These are phyloP conservation scores for Cyphellophora europaea DNA, from an alignment of 2,329 filamentous ascomycete genomes.

Conservation along the genomic window DNA sequence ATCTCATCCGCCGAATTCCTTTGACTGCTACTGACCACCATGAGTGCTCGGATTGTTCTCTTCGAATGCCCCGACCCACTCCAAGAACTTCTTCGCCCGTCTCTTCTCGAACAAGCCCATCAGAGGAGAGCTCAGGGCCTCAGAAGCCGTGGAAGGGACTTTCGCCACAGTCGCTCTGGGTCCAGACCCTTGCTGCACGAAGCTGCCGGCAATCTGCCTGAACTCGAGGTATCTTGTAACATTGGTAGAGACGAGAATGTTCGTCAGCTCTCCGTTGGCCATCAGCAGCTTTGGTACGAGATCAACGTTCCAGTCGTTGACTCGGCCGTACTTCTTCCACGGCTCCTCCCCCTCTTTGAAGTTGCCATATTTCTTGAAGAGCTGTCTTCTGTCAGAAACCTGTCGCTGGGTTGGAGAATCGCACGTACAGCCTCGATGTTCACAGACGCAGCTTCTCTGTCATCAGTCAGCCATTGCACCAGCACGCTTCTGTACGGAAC, in stretches of 20 bases:
- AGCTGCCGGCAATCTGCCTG: constrained; percentile 91
- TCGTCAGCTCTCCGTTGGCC: constrained; percentile 96
- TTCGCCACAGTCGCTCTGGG: constrained; percentile 87
- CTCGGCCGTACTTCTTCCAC: constrained; percentile 94
- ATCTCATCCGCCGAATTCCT: constrained; percentile 4
- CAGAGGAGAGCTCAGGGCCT: constrained; percentile 83
- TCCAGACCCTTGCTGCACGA: constrained; percentile 80
- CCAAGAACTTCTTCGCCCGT: constrained; percentile 89
- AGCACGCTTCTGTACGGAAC: constrained; percentile 13
- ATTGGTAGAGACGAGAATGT: constrained; percentile 95
- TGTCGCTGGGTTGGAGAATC: background rate
- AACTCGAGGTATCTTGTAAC: constrained; percentile 84
- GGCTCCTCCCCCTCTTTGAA: constrained; percentile 70
- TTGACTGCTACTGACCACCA: constrained; percentile 56
- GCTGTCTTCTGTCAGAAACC: constrained; percentile 39
- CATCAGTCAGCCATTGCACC: constrained; percentile 6
- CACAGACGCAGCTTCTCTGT: constrained; percentile 84
- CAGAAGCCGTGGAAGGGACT: constrained; percentile 84
- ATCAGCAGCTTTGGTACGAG: constrained; percentile 97
- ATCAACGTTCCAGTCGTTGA: constrained; percentile 99
- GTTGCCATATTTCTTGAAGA: constrained; percentile 96
- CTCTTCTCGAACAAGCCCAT: constrained; percentile 99
- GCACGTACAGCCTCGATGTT: constrained; percentile 80
- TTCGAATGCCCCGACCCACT: constrained; percentile 88
- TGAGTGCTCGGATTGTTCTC: constrained; percentile 72